phyloP scores from a whole-genome alignment of 2,329 filamentous ascomycete genomes.

The Rosellinia necatrix region DNA sequence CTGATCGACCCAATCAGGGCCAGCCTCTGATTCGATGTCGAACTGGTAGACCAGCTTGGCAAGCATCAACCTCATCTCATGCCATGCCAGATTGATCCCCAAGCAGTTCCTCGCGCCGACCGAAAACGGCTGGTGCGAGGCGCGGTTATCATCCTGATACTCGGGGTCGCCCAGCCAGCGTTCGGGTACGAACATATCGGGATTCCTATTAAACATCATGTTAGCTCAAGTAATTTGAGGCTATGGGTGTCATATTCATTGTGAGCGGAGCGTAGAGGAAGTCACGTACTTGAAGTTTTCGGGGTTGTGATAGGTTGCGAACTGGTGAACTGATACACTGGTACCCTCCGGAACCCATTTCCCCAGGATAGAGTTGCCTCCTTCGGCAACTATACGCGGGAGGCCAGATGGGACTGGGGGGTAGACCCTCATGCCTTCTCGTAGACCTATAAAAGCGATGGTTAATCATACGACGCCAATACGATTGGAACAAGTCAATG shows the following conservation, averaged over 20 bases:
- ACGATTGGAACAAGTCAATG: background rate
- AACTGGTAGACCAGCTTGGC: constrained; percentile 26
- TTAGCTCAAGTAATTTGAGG: background rate
- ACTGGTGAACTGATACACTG: constrained; percentile 26
- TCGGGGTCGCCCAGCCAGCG: constrained; percentile 31
- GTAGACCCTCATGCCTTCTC: constrained; percentile 28
- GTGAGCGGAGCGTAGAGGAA: background rate
- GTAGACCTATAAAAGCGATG: background rate
- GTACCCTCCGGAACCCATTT: constrained; percentile 22
- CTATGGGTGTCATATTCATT: background rate
- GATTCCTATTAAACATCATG: constrained; percentile 6
- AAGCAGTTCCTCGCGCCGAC: constrained; percentile 32
- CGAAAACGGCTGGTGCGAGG: constrained; percentile 31
- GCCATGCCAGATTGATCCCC: constrained; percentile 30
- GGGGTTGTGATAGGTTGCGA: constrained; percentile 20
- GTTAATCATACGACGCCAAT: background rate
- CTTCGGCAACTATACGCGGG: constrained; percentile 22
- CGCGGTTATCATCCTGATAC: constrained; percentile 30
- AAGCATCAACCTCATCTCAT: constrained; percentile 31
- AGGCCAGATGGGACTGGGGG: constrained; percentile 22
- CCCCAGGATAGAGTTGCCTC: constrained; percentile 21
- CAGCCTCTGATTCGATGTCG: constrained; percentile 24
- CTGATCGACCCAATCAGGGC: constrained; percentile 26
- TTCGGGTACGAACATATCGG: constrained; percentile 30
- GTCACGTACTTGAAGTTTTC: constrained; percentile 20